Evolutionary conservation across 2,329 filamentous ascomycete genomes (phyloP).

Genomic region (Colletotrichum graminicola): DNA sequence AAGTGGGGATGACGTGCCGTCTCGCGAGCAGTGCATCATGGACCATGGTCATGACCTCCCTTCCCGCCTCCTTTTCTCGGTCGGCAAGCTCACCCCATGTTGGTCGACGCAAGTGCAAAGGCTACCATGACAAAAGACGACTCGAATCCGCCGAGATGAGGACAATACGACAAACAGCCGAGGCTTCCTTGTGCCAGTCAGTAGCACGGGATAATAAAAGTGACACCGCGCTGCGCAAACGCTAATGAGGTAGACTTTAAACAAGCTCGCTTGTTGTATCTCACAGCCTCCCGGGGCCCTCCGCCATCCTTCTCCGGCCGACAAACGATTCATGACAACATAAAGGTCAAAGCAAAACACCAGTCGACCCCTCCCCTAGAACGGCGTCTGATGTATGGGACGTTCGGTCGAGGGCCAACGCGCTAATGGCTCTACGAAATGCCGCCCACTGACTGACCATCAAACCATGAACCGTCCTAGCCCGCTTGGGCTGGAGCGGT

Average conservation of each 20-base stretch:
- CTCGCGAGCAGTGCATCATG: slow-evolving; percentile 12
- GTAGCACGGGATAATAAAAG: slow-evolving; percentile 22
- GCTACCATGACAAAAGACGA: slow-evolving; percentile 5
- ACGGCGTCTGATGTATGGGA: slow-evolving; percentile 15
- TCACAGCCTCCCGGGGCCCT: not conserved
- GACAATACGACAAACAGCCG: slow-evolving; percentile 11
- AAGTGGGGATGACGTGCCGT: slow-evolving; percentile 25
- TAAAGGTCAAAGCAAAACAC: not conserved
- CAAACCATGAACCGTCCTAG: slow-evolving; percentile 22
- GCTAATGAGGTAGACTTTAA: slow-evolving; percentile 15
- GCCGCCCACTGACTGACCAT: slow-evolving; percentile 15
- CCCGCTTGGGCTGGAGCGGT: slow-evolving; percentile 17
- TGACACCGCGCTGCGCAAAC: slow-evolving; percentile 24
- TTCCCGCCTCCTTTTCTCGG: slow-evolving; percentile 20
- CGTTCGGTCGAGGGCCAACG: slow-evolving; percentile 4
- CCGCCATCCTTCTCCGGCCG: slow-evolving; percentile 21
- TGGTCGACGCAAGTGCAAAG: slow-evolving; percentile 1
- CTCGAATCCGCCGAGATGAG: not conserved
- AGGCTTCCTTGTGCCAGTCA: not conserved
- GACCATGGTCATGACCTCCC: not conserved
- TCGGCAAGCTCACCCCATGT: slow-evolving; percentile 26
- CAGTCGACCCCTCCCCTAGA: slow-evolving; percentile 6
- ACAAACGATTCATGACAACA: slow-evolving; percentile 5
- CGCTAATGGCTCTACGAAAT: slow-evolving; percentile 12
- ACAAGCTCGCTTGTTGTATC: slow-evolving; percentile 4